Evolutionary conservation across 2,329 filamentous ascomycete genomes (phyloP), one percentile per base, ranked within the genome.

Genomic region (Xenoacremonium recifei): DNA sequence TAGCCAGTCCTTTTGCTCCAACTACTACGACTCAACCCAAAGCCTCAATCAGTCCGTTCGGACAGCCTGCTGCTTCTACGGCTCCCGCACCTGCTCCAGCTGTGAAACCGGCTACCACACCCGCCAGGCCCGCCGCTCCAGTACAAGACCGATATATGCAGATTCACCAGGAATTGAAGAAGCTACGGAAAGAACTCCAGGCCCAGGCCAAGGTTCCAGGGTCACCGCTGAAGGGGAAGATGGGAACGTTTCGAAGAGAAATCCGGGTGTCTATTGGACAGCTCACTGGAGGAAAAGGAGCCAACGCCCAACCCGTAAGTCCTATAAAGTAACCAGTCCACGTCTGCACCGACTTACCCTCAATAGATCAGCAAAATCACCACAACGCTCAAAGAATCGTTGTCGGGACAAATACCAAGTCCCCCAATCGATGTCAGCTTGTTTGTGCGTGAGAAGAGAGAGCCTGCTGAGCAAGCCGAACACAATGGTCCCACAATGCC

Each of bases 241-340:
- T 89, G 59, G 85, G 87, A 23, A 79, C 89, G 40, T 81, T 87
- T 72, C 77, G 88, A 30, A 75, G 88, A 44, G 77, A 83, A 31
- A 82, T 93, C 39, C 77, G 79, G 29, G 86, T 84, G 55, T 82
- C 77, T 15, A 76, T 92, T 40, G 88, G 89, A 6, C 87, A 93
- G 60, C 67, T 90, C 20, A 85, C 82, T 2, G 76, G 76, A 29
- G 84, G 79, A 42, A 83, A 78, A 53, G 77, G 76, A 10, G 75
- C 75, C 17, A 89, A 89, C 54, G 53, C 55, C 3, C 57, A 61
- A 29, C 62, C 64, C 29, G 68, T 70, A 62, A 58, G 68, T 60
- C 17, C 7, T 13, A 12, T 6, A n/a, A 15, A 21, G 32, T 19
- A 17, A 4, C 15, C 17, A 3, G 17, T 15, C 18, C 7, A 12